Percentiles rank a stretch among this genome's conserved stretches.
These are phyloP conservation scores for Aspergillus viridinutans DNA, from an alignment of 2,329 filamentous ascomycete genomes.

Conservation along the genomic window DNA sequence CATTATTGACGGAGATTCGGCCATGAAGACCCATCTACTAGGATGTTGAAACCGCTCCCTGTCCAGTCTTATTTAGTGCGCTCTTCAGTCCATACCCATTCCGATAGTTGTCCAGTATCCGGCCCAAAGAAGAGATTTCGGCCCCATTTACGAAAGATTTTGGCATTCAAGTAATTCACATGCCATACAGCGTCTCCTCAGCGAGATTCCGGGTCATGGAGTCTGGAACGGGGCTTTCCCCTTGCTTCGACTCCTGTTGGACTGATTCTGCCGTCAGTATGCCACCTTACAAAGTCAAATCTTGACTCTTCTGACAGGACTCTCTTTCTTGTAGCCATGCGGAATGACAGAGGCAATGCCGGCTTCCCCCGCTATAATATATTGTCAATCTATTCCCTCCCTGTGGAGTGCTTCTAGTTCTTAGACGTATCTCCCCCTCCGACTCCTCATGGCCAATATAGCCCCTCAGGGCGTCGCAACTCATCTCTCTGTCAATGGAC, in stretches of 20 bases:
- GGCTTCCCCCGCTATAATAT: neutral
- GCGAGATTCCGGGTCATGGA: neutral
- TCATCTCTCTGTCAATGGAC: constrained; percentile 9
- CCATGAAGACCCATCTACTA: neutral
- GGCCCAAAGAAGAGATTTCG: neutral
- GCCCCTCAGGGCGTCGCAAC: constrained; percentile 7
- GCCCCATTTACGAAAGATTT: neutral
- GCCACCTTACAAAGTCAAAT: neutral
- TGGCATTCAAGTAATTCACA: neutral
- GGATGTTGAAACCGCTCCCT: neutral
- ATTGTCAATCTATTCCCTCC: neutral
- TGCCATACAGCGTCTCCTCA: neutral
- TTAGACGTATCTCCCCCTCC: neutral
- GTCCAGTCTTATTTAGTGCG: neutral
- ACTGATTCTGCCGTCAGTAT: neutral
- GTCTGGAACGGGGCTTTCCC: neutral
- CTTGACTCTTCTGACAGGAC: neutral
- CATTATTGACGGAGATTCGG: neutral
- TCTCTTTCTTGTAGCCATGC: neutral
- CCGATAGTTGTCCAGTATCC: neutral
- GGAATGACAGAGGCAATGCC: neutral
- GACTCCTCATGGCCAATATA: neutral
- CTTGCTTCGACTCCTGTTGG: neutral
- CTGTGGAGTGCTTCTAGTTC: neutral
- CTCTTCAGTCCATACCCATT: neutral